Conservation (phyloP, 208 protist genomes). For the Crithidia bombi region DNA sequence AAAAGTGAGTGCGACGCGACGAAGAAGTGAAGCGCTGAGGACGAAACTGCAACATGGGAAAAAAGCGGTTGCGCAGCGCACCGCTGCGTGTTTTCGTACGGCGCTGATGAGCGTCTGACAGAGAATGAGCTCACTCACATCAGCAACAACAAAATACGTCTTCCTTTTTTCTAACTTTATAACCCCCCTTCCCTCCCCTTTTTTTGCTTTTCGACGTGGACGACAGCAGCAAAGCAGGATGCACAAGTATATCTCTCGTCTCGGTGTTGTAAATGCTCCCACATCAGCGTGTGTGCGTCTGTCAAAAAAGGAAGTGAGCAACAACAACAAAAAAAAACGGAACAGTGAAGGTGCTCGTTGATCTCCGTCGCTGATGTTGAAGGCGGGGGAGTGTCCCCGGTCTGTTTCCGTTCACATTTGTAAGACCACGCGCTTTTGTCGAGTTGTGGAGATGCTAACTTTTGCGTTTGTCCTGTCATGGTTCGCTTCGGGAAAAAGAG, state of each 20-base stretch:
- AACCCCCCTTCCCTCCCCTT: constrained; percentile 13
- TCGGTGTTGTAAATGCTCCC: constrained; percentile 1
- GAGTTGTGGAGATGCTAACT: constrained; percentile 10
- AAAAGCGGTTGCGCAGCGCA: neutral
- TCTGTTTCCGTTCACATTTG: neutral
- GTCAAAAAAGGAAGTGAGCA: neutral
- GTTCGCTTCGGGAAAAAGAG: too few relatives aligned
- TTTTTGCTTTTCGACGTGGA: constrained; percentile 3
- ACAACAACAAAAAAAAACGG: neutral
- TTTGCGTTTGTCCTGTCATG: neutral
- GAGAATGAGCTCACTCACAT: neutral
- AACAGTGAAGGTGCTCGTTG: neutral
- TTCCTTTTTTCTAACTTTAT: constrained; percentile 9
- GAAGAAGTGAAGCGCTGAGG: too few relatives aligned
- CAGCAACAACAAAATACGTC: constrained; percentile 1
- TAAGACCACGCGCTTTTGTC: neutral
- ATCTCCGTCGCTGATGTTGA: too few relatives aligned
- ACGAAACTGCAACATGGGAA: neutral
- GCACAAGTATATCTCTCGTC: neutral
- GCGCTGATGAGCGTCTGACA: constrained; percentile 5
- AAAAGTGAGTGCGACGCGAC: too few relatives aligned
- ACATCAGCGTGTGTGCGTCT: neutral
- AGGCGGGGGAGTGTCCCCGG: too few relatives aligned
- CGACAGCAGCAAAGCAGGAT: neutral
- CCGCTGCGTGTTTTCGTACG: neutral